Conservation (phyloP, 805 yeast genomes). For the Starmera dryadoides region DNA sequence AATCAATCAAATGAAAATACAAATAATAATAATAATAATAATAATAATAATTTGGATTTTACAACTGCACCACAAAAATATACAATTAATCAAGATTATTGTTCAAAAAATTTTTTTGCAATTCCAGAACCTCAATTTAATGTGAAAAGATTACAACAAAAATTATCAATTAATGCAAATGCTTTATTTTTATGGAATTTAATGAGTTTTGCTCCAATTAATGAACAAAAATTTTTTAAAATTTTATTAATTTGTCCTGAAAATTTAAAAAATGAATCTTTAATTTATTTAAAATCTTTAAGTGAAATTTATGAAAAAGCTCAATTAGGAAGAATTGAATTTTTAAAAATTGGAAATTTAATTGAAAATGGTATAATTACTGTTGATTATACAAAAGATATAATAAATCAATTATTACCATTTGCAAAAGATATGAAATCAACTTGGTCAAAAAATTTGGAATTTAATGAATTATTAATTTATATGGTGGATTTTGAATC, state of each 20-base stretch:
- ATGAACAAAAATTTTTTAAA: constrained; percentile 43
- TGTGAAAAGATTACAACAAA: constrained; percentile 29
- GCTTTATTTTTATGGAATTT: constrained; percentile 50
- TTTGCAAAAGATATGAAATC: background rate
- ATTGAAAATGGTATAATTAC: constrained; percentile 15
- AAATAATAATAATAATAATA: no score
- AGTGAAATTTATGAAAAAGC: constrained; percentile 38
- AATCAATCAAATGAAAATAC: background rate
- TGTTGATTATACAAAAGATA: background rate
- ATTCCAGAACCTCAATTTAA: constrained; percentile 28
- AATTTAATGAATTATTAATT: constrained; percentile 11
- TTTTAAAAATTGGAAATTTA: constrained; percentile 17
- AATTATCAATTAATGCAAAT: constrained; percentile 37
- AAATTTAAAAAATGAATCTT: constrained; percentile 22
- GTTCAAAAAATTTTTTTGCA: constrained; percentile 22
- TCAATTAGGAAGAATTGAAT: constrained; percentile 36
- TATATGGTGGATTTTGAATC: constrained; percentile 11
- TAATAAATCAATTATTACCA: background rate
- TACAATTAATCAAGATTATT: background rate
- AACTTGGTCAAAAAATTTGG: constrained; percentile 1
- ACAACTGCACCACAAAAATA: background rate
- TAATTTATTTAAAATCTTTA: constrained; percentile 32
- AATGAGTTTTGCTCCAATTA: constrained; percentile 48
- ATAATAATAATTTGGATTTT: background rate
- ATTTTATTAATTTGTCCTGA: constrained; percentile 36